These are phyloP conservation scores for Inga leiocalycina DNA, from an alignment of 306 rosid genomes.

Conservation along the genomic window DNA sequence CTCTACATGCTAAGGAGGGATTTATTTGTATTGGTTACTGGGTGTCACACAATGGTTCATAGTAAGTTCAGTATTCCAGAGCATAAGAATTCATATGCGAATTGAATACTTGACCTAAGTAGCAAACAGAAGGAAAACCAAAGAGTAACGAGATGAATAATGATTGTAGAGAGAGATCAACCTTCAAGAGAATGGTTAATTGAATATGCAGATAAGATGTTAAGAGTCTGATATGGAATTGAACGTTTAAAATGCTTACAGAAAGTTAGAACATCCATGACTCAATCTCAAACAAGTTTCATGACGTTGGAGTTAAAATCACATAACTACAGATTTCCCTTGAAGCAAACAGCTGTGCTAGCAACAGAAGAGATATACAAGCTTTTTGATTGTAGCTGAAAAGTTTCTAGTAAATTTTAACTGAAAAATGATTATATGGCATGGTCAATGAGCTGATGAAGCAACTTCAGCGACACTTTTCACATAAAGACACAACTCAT, in stretches of 20 bases:
- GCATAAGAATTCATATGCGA: conserved; percentile 13
- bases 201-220: not conserved
- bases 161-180: not conserved
- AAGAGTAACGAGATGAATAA: not conserved
- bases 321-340: not conserved
- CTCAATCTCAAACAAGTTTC: conserved; percentile 16
- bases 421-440: not conserved
- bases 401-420: not conserved
- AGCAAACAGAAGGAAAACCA: conserved; percentile 6
- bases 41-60: not conserved
- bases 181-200: not conserved
- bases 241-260: not conserved
- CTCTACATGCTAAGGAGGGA: not conserved
- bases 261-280: not conserved
- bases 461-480: conserved; percentile 13
- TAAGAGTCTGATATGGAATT: conserved; percentile 20
- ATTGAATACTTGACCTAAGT: not conserved
- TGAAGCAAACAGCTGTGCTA: not conserved
- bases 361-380: not conserved
- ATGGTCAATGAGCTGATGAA: conserved; percentile 11
- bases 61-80: conserved; percentile 5
- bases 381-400: not conserved
- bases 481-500: conserved; percentile 5
- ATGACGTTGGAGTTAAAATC: not conserved
- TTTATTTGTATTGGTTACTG: not conserved